These are phyloP conservation scores for Epipyxis sp. DNA, from an alignment of 108 stramenopile genomes.

Conservation along the genomic window DNA sequence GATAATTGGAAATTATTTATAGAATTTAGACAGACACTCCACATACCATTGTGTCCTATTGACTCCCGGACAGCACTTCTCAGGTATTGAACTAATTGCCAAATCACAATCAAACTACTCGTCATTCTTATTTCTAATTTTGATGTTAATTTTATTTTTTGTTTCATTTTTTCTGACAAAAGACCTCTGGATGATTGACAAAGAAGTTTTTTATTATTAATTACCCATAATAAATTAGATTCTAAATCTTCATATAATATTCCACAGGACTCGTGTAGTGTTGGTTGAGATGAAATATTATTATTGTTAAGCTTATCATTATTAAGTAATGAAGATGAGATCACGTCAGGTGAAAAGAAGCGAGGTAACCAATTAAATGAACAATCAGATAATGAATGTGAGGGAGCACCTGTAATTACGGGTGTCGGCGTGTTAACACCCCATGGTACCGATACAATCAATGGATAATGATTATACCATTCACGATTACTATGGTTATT, in stretches of 20 bases:
- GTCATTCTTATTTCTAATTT: background rate
- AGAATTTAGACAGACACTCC: background rate
- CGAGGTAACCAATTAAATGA: slow-evolving; percentile 9
- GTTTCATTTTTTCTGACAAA: background rate
- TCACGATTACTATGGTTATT: too few relatives aligned
- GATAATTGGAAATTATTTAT: background rate
- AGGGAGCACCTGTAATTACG: background rate
- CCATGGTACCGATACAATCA: background rate
- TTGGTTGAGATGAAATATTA: background rate
- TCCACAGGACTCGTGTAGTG: slow-evolving; percentile 1
- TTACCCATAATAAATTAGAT: background rate
- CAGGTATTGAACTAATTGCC: background rate
- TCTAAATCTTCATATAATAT: slow-evolving; percentile 7
- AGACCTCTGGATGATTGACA: background rate
- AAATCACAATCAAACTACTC: background rate
- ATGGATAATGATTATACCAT: too few relatives aligned
- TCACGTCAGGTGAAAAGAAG: slow-evolving; percentile 4
- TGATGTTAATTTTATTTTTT: background rate
- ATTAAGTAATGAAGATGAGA: background rate
- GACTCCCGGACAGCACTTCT: background rate
- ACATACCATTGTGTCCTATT: background rate
- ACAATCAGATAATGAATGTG: background rate
- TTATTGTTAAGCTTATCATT: background rate
- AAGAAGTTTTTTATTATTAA: background rate
- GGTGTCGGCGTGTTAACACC: background rate